These are phyloP conservation scores for Dendrobium chrysotoxum DNA, from an alignment of 106 monocot species.

Conservation along the genomic window DNA sequence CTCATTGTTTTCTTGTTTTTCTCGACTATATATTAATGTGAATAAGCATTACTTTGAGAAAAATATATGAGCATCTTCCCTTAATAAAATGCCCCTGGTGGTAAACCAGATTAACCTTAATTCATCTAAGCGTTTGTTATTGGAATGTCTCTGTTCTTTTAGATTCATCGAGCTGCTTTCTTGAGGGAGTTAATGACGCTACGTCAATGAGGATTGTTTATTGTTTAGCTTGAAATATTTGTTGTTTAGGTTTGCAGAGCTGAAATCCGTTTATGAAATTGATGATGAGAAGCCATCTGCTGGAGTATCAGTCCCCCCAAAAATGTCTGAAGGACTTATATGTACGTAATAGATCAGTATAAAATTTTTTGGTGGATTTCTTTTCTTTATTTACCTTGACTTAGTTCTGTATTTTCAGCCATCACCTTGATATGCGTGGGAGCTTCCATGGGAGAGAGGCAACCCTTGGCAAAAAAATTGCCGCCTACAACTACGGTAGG, in stretches of 20 bases:
- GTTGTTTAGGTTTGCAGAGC: constrained; percentile 58
- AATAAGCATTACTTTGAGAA: background rate
- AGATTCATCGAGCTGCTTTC: background rate
- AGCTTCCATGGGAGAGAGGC: constrained; percentile 85
- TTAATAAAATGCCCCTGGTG: background rate
- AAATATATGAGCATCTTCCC: background rate
- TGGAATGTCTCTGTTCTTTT: background rate
- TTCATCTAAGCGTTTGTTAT: background rate
- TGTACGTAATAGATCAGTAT: constrained; percentile 31
- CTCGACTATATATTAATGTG: background rate
- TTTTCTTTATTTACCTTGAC: background rate
- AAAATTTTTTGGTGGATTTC: background rate
- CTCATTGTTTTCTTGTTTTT: no score
- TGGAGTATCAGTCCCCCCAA: constrained; percentile 53
- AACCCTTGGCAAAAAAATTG: constrained; percentile 62
- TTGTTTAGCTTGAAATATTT: background rate
- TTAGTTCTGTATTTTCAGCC: constrained; percentile 31
- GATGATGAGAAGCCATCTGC: constrained; percentile 66
- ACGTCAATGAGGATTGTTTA: background rate
- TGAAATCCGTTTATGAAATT: constrained; percentile 67
- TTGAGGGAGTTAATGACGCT: background rate
- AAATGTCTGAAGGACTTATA: constrained; percentile 70
- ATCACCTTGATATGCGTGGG: constrained; percentile 88
- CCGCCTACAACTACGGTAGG: constrained; percentile 84
- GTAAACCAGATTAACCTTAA: background rate